phyloP scores from a whole-genome alignment of 176 grass and related monocot species.

The Aegilops sharonensis region DNA sequence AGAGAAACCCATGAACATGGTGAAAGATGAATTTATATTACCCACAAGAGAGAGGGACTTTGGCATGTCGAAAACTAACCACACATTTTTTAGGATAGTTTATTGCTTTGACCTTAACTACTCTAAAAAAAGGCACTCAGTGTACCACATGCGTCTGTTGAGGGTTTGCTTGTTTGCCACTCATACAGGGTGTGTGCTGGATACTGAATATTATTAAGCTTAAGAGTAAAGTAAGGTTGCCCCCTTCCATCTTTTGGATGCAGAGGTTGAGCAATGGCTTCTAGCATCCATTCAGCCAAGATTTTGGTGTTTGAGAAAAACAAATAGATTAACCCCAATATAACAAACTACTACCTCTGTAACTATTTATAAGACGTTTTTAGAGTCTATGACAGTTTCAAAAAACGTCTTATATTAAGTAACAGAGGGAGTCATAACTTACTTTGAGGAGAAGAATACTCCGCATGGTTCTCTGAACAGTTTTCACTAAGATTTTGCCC shows the following conservation, averaged over 20 bases:
- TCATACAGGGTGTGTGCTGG: background rate
- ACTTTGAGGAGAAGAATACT: conserved; percentile 45
- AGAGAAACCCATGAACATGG: background rate
- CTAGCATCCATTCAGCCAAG: background rate
- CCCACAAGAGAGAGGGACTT: background rate
- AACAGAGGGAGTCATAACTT: conserved; percentile 14
- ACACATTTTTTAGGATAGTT: background rate
- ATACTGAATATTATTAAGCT: background rate
- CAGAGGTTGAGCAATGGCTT: background rate
- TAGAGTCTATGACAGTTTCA: too few relatives aligned
- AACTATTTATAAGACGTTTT: too few relatives aligned
- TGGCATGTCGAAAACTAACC: background rate
- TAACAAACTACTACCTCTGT: background rate
- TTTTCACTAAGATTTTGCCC: conserved; percentile 38
- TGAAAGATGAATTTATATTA: background rate
- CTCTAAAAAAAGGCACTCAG: background rate
- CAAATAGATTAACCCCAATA: background rate
- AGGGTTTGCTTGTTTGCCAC: background rate
- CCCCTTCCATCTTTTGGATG: background rate
- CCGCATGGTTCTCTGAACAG: conserved; percentile 8
- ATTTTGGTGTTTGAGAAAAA: background rate
- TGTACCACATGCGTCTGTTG: background rate
- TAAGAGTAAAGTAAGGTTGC: background rate
- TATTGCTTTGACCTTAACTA: background rate
- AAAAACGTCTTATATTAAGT: too few relatives aligned